Conservation (phyloP, 805 yeast genomes). For the Jamesozyma jinghongensis region DNA sequence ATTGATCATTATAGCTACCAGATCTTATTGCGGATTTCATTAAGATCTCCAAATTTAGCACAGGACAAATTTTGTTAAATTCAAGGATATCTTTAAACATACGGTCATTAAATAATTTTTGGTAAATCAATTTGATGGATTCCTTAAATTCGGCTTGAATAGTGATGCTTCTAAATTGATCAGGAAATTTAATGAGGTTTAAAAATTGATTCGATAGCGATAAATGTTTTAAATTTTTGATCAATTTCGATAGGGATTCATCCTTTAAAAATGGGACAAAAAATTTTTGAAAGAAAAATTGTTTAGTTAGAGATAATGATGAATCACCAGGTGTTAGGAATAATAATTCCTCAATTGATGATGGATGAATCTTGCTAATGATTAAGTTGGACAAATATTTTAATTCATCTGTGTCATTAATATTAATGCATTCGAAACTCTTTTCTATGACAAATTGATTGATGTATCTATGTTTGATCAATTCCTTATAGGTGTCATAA, state of each 20-base stretch:
- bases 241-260: constrained; percentile 17
- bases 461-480: constrained; percentile 14
- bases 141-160: constrained; percentile 22
- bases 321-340: neutral
- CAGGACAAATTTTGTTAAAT: constrained; percentile 22
- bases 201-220: constrained; percentile 9
- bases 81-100: constrained; percentile 13
- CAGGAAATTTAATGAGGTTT: constrained; percentile 19
- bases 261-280: constrained; percentile 20
- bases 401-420: constrained; percentile 14
- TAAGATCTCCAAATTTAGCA: constrained; percentile 16
- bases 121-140: constrained; percentile 18
- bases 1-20: constrained; percentile 15
- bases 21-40: constrained; percentile 21
- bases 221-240: constrained; percentile 7
- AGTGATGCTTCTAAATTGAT: constrained; percentile 21
- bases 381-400: constrained; percentile 16
- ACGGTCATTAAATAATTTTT: constrained; percentile 11
- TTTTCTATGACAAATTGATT: constrained; percentile 15
- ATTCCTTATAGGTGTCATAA: constrained; percentile 26
- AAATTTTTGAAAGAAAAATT: constrained; percentile 5
- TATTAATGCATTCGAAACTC: constrained; percentile 6
- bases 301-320: neutral
- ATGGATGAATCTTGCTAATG: constrained; percentile 6
- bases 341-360: constrained; percentile 7